Conservation (phyloP, 441 rosid genomes). For the Gossypium davidsonii region DNA sequence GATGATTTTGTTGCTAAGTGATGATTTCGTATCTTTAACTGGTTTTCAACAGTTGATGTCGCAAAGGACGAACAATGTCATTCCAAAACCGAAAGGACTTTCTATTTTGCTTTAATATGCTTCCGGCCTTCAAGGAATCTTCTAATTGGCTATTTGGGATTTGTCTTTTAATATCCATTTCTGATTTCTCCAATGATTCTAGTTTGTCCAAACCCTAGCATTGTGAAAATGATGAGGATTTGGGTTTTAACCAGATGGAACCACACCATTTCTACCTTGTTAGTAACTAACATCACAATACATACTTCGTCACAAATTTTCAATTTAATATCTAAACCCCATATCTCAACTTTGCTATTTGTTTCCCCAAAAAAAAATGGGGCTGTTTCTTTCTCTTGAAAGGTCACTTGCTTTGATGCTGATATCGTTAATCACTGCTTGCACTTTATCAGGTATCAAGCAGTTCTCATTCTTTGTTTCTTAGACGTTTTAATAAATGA, state of each 20-base stretch:
- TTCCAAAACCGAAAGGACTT: background rate
- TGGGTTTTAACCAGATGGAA: slow-evolving; percentile 1
- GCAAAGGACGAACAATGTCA: slow-evolving; percentile 8
- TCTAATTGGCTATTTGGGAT: background rate
- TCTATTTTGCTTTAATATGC: background rate
- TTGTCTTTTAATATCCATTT: slow-evolving; percentile 10
- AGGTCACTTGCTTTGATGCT: slow-evolving; percentile 14
- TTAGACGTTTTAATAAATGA: background rate
- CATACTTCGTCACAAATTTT: slow-evolving; percentile 4
- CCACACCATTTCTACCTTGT: background rate
- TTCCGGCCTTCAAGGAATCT: slow-evolving; percentile 3
- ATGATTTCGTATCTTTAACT: background rate
- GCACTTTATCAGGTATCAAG: slow-evolving; percentile 34
- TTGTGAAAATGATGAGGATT: background rate
- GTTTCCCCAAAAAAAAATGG: slow-evolving; percentile 16
- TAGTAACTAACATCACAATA: background rate
- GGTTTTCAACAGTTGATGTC: background rate
- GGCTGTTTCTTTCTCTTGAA: background rate
- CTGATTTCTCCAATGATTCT: slow-evolving; percentile 22
- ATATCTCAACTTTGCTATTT: background rate
- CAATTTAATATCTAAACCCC: background rate
- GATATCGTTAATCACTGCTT: slow-evolving; percentile 12
- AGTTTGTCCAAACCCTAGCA: background rate
- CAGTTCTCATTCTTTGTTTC: slow-evolving; percentile 10
- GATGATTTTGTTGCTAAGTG: background rate